Conservation (phyloP, 2,329 filamentous ascomycete species). For the Cladosporium colombiae region DNA sequence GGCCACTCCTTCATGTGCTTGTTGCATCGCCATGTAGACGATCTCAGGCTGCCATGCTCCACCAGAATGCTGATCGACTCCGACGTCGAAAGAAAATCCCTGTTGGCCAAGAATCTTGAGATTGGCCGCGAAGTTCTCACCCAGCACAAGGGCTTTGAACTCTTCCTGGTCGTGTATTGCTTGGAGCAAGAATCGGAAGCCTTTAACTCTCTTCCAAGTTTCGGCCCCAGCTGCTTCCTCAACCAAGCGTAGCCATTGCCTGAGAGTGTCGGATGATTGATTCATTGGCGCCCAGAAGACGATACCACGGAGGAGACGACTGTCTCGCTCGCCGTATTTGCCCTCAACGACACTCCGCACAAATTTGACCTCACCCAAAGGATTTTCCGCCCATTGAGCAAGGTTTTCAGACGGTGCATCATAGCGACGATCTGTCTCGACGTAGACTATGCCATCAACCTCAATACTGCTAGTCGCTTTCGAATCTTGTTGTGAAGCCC, state of each 20-base stretch:
- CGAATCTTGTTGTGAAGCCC: slow-evolving; percentile 26
- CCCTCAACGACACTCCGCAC: slow-evolving; percentile 67
- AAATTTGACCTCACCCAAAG: slow-evolving; percentile 72
- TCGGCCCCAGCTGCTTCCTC: slow-evolving; percentile 60
- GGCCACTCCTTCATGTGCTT: slow-evolving; percentile 61
- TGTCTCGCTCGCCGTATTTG: slow-evolving; percentile 44
- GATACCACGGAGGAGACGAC: slow-evolving; percentile 64
- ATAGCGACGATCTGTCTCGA: slow-evolving; percentile 74
- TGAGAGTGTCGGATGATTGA: slow-evolving; percentile 60
- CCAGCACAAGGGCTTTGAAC: slow-evolving; percentile 39
- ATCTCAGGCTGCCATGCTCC: slow-evolving; percentile 61
- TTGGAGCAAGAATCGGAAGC: slow-evolving; percentile 81
- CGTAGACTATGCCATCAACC: slow-evolving; percentile 70
- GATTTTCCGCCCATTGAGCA: slow-evolving; percentile 62
- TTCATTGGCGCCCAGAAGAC: slow-evolving; percentile 86
- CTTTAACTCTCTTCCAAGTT: slow-evolving; percentile 69
- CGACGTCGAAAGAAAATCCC: slow-evolving; percentile 75
- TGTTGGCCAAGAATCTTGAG: slow-evolving; percentile 60
- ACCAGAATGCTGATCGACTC: slow-evolving; percentile 76
- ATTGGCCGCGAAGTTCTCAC: slow-evolving; percentile 47
- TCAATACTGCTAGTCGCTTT: slow-evolving; percentile 42
- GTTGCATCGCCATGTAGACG: slow-evolving; percentile 40
- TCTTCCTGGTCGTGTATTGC: slow-evolving; percentile 39
- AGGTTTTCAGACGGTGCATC: slow-evolving; percentile 30
- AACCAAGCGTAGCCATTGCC: slow-evolving; percentile 65